Base-by-base conservation (phyloP, 2,329 filamentous ascomycete genomes). In the Epichloe festucae region DNA sequence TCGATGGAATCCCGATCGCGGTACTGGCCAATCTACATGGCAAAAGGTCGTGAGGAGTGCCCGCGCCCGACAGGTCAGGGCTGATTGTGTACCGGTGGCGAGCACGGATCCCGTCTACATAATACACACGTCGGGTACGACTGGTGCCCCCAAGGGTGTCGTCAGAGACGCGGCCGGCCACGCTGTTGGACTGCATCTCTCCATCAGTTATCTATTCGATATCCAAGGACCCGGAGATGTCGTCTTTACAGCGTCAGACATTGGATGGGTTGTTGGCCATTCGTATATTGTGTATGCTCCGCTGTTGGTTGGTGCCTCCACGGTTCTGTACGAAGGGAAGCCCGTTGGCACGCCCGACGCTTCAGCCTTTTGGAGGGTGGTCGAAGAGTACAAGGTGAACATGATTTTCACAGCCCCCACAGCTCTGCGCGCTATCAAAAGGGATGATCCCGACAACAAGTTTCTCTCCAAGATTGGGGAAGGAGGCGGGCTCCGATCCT, bases 321-420 rank as follows among this genome's bases (percentile, higher is more conserved):
- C 89, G 0, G 79, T 96, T 1, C 73, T 96, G 0, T 96, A 89
- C 65, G 90, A 96, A 69, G 91, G 90, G n/a, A 96, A 96, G 58
- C 90, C 90, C 0, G 75, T 95, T 12, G 89, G 89, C 4, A 95
- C 89, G 0, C 90, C 90, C 0, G 83, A 95, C 59, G 86, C 89
- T 0, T 85, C 87, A 5, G 85, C 85, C 0, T 93, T 96, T 64
- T 97, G 90, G 90, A 76, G 89, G 2, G 80, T 95, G 17, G 68
- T 94, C 4, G 84, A 89, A 57, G 86, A 94, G 60, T 85, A 96
- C 72, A 84, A 84, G 60, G 89, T 94, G 51, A 94, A 87, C 55
- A 78, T 81, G 5, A 73, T 95, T 59, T 95, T 87, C 64, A 95
- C 90, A 0, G 91, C 90, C 0, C 90, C 90, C 0, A 96, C 79